Conservation (phyloP, 352 stramenopile genomes). For the Phytophthora brassicae region DNA sequence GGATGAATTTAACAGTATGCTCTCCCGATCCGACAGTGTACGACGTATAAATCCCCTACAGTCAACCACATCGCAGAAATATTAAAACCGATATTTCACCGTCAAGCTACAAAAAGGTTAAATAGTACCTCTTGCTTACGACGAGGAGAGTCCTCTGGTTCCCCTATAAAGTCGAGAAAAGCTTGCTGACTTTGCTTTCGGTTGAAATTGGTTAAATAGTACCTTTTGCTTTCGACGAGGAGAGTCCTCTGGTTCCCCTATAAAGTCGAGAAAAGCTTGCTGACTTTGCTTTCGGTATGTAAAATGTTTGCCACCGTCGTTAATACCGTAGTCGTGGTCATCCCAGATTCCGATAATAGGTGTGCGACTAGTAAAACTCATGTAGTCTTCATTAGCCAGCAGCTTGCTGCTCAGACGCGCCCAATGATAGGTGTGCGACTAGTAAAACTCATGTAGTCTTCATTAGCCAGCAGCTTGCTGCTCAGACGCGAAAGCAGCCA, state of each 20-base stretch:
- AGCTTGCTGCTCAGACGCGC: conserved; percentile 52
- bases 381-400: conserved; percentile 67
- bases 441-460: conserved; percentile 66
- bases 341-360: conserved; percentile 89
- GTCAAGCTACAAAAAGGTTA: not conserved
- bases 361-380: conserved; percentile 53
- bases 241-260: conserved; percentile 73
- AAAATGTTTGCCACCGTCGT: conserved; percentile 83
- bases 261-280: conserved; percentile 85
- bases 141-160: conserved; percentile 68
- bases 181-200: conserved; percentile 79
- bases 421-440: conserved; percentile 72
- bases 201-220: no score
- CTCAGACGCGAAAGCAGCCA: not conserved
- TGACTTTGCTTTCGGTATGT: conserved; percentile 76
- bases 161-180: conserved; percentile 86
- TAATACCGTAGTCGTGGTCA: conserved; percentile 92
- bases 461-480: conserved; percentile 65
- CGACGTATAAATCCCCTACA: conserved; percentile 85
- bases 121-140: conserved; percentile 77
- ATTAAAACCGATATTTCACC: not conserved
- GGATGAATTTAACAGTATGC: conserved; percentile 82
- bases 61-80: not conserved
- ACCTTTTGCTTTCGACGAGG: conserved; percentile 72
- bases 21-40: conserved; percentile 69